These are phyloP conservation scores for Climacium dendroides DNA, from an alignment of 225 moss, liverwort and hornwort genomes.

Conservation along the genomic window DNA sequence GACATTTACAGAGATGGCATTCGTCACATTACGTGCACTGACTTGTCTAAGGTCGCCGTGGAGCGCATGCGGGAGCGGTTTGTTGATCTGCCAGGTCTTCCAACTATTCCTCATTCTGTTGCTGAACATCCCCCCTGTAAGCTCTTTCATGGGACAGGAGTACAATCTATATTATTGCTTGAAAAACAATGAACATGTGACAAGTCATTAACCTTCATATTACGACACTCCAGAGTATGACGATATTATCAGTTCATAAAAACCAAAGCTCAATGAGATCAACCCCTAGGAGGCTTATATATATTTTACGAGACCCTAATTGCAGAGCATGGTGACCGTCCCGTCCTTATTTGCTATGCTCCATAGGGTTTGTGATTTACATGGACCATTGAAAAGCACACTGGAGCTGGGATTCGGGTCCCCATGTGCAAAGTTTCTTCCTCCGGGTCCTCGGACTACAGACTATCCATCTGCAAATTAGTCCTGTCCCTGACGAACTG, in stretches of 20 bases:
- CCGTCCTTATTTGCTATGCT: background rate
- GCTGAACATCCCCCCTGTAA: background rate
- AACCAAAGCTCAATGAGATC: background rate
- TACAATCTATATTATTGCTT: background rate
- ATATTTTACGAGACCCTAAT: background rate
- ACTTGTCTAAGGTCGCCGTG: conserved; percentile 66
- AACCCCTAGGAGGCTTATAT: background rate
- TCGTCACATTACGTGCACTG: conserved; percentile 60
- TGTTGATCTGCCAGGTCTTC: conserved; percentile 20
- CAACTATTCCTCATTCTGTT: background rate
- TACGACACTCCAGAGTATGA: background rate
- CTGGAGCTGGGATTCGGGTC: background rate
- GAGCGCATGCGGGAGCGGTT: conserved; percentile 51
- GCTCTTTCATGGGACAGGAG: background rate
- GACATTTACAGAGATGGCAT: conserved; percentile 79
- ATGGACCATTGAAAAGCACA: background rate
- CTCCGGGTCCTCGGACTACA: background rate
- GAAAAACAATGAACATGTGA: background rate
- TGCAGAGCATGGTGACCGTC: background rate
- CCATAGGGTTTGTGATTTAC: no score
- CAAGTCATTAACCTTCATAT: background rate
- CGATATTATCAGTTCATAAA: background rate
- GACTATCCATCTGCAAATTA: background rate
- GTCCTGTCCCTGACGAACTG: background rate
- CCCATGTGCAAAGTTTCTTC: background rate